Evolutionary conservation across 2,329 filamentous ascomycete species (phyloP).

Genomic region (Aspergillus pseudotamarii): DNA sequence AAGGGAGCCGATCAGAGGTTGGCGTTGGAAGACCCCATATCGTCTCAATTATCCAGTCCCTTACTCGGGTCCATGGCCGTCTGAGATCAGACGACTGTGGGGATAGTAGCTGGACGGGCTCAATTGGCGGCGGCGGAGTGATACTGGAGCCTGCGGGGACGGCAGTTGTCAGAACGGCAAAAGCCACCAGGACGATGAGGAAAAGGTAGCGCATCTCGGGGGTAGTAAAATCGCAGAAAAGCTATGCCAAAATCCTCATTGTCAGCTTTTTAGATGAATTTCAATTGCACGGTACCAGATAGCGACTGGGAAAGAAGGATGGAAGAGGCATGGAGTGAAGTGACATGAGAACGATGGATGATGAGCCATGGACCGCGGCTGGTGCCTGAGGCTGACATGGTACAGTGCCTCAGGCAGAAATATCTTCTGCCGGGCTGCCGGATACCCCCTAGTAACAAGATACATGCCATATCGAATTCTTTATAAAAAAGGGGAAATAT

Average conservation of each 20-base stretch:
- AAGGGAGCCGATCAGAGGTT: conserved; percentile 24
- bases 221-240: neutral
- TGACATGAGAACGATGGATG: neutral
- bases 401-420: conserved; percentile 8
- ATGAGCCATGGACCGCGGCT: neutral
- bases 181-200: conserved; percentile 22
- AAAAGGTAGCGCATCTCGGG: conserved; percentile 18
- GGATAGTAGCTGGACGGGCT: conserved; percentile 31
- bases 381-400: neutral
- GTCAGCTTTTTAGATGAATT: neutral
- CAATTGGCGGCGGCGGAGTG: conserved; percentile 34
- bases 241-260: conserved; percentile 3
- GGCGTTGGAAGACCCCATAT: conserved; percentile 45
- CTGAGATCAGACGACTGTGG: conserved; percentile 31
- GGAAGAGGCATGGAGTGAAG: neutral
- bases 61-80: conserved; percentile 42
- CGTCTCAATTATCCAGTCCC: conserved; percentile 47
- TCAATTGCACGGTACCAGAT: neutral
- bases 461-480: no score
- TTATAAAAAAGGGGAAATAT: no score
- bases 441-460: no score
- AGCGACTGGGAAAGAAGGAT: neutral
- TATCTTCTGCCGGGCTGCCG: no score
- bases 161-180: conserved; percentile 27
- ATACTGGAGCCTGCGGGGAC: conserved; percentile 42